Evolutionary conservation across 257 asterid genomes (phyloP).

Genomic region (Thymus mandschuricus): DNA sequence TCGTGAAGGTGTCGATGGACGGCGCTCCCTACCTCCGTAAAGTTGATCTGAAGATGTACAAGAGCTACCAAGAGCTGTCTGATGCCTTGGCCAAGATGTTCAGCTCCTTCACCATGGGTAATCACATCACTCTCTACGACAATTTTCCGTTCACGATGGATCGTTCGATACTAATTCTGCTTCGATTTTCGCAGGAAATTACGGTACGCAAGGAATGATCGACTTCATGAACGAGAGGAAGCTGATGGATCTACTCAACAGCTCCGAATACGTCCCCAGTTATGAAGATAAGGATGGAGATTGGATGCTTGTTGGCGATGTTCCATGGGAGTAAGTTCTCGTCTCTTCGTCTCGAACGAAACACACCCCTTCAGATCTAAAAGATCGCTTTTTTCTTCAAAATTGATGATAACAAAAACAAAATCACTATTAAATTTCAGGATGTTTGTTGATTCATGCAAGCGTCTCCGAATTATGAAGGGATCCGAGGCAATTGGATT

Average conservation of each 20-base stretch:
- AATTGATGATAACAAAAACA: too few species aligned
- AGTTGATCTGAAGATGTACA: conserved; percentile 44
- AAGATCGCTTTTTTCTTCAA: too few species aligned
- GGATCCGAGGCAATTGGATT: conserved; percentile 65
- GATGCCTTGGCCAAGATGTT: conserved; percentile 53
- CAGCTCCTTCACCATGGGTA: conserved; percentile 45
- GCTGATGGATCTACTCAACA: conserved; percentile 44
- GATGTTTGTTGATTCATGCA: conserved; percentile 64
- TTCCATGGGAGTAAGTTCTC: too few species aligned
- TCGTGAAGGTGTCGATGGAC: conserved; percentile 55
- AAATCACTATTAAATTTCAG: conserved; percentile 30
- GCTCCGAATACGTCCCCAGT: conserved; percentile 43
- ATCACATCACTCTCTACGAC: too few species aligned
- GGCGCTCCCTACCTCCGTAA: conserved; percentile 55
- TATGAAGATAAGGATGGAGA: too few species aligned
- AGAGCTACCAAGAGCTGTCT: conserved; percentile 42
- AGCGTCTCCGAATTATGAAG: conserved; percentile 61
- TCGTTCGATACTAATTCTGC: too few species aligned
- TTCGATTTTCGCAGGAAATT: conserved; percentile 33
- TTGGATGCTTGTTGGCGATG: too few species aligned
- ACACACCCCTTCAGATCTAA: too few species aligned
- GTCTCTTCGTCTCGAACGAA: too few species aligned
- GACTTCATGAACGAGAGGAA: conserved; percentile 50
- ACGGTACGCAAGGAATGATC: conserved; percentile 44
- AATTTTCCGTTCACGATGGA: too few species aligned